Conservation (phyloP, 352 stramenopile genomes). For the Globisporangium ultimum region DNA sequence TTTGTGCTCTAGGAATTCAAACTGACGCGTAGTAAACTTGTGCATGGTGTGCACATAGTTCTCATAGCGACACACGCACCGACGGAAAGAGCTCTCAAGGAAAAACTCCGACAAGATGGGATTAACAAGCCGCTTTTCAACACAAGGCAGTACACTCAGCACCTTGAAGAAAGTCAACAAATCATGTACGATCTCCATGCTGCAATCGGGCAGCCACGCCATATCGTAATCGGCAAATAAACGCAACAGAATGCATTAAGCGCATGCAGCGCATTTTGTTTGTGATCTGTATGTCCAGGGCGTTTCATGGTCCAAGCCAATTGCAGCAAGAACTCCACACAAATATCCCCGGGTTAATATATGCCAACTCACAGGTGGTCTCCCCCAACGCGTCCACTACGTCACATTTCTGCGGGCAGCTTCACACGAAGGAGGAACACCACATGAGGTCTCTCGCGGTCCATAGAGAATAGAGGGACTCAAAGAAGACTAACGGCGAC, state of each 20-base stretch:
- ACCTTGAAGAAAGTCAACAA: conserved; percentile 38
- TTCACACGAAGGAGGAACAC: conserved; percentile 2
- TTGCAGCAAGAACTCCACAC: conserved; percentile 78
- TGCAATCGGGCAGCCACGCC: conserved; percentile 20
- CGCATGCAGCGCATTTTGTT: neutral
- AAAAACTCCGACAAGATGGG: conserved; percentile 20
- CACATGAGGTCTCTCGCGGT: conserved; percentile 15
- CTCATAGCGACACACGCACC: conserved; percentile 23
- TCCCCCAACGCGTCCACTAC: conserved; percentile 10
- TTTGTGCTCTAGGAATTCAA: neutral
- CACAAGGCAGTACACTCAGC: conserved; percentile 27
- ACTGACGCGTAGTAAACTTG: neutral
- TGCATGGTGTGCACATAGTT: conserved; percentile 16
- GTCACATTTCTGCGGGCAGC: conserved; percentile 41
- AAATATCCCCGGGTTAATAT: conserved; percentile 55
- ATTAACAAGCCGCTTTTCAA: conserved; percentile 29
- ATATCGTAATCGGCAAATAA: conserved; percentile 22
- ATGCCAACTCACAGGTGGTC: conserved; percentile 29
- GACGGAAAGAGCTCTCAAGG: conserved; percentile 15
- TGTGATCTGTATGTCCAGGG: conserved; percentile 38
- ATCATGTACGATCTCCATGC: conserved; percentile 31
- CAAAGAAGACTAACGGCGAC: conserved; percentile 12
- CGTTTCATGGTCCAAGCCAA: conserved; percentile 76
- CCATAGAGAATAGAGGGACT: conserved; percentile 13
- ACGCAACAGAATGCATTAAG: neutral